Conservation (phyloP, 2,329 filamentous ascomycete genomes). For the Aschersonia sp. region DNA sequence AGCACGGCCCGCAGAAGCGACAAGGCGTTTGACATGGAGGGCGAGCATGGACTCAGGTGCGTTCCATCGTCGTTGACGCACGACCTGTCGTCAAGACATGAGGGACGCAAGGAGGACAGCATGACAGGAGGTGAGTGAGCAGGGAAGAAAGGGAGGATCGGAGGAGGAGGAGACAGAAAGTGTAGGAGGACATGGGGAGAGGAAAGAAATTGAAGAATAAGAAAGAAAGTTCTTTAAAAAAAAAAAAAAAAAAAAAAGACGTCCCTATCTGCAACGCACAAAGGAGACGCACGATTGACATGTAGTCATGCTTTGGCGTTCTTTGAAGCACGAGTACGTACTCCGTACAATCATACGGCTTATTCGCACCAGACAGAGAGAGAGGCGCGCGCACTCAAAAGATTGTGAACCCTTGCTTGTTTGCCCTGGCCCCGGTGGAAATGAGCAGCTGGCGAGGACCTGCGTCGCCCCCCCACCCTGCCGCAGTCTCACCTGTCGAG, state of each 20-base stretch:
- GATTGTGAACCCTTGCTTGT: background rate
- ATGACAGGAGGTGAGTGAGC: too few species aligned
- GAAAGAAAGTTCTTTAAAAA: background rate
- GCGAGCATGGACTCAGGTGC: background rate
- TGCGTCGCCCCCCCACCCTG: background rate
- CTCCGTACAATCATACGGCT: too few species aligned
- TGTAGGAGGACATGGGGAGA: background rate
- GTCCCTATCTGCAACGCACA: background rate
- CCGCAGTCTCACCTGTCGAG: background rate
- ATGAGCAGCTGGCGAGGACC: background rate
- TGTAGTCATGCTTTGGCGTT: too few species aligned
- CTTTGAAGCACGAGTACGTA: too few species aligned
- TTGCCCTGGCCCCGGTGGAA: background rate
- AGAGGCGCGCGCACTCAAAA: too few species aligned
- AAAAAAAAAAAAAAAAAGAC: background rate
- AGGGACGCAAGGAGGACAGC: too few species aligned
- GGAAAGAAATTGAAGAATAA: background rate
- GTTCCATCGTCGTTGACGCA: background rate
- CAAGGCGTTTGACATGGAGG: background rate
- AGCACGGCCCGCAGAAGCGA: background rate
- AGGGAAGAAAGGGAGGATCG: too few species aligned
- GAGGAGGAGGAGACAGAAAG: background rate
- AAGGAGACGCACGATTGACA: too few species aligned
- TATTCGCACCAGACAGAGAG: too few species aligned
- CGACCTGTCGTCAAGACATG: too few species aligned